Conservation (phyloP, 169 alveolate species). For the Theileria annulata region DNA sequence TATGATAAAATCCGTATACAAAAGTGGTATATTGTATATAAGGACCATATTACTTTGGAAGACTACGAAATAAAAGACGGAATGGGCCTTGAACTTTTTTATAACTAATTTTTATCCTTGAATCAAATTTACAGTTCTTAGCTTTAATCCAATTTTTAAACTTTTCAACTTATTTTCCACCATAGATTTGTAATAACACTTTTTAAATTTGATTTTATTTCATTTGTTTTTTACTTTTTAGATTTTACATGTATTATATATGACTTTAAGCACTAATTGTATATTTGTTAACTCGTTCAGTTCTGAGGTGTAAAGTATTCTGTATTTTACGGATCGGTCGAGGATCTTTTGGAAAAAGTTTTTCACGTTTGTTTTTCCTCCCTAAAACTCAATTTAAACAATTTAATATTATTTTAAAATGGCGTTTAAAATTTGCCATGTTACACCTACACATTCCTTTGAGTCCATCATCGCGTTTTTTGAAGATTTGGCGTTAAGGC, state of each 20-base stretch:
- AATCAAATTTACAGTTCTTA: background rate
- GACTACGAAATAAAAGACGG: conserved; percentile 99
- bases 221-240: background rate
- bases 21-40: conserved; percentile 93
- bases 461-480: background rate
- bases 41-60: conserved; percentile 97
- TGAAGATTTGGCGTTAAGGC: background rate
- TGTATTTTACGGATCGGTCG: background rate
- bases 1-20: conserved; percentile 95
- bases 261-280: background rate
- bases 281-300: background rate
- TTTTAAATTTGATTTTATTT: background rate
- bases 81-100: conserved; percentile 96
- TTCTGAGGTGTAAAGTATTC: background rate
- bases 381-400: background rate
- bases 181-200: background rate
- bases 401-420: too few species aligned
- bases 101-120: conserved; percentile 78
- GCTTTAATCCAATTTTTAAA: background rate
- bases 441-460: background rate
- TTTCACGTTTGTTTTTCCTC: background rate
- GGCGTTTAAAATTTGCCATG: background rate
- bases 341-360: background rate
- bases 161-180: background rate
- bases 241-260: background rate